A percentile compares a stretch with the other conserved stretches of the same genome.
phyloP scores from a whole-genome alignment of 495 filamentous ascomycete species.

The Daldinia concentrica region DNA sequence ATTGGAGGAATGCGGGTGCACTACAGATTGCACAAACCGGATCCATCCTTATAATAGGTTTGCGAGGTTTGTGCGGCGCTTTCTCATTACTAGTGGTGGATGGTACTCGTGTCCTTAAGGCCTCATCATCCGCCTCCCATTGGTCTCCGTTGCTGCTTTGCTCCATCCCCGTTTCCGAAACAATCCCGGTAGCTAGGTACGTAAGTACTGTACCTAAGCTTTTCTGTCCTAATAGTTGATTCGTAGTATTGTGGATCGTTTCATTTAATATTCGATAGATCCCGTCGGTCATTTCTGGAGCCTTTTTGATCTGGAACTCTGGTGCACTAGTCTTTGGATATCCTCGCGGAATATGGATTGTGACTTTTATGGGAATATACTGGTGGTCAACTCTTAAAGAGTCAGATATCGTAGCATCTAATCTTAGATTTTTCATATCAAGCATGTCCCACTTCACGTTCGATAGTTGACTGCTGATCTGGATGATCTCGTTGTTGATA shows the following conservation, averaged over 20 bases:
- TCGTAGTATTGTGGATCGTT: neutral
- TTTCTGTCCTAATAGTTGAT: no score
- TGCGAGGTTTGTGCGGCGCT: neutral
- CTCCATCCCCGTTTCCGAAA: no score
- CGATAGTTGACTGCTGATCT: neutral
- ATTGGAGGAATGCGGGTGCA: neutral
- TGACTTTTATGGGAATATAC: neutral
- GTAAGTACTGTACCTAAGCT: neutral
- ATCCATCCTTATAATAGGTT: neutral
- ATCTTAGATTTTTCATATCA: neutral
- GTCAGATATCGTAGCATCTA: neutral
- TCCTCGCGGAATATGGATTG: neutral
- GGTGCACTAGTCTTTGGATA: neutral
- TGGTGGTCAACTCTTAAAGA: neutral
- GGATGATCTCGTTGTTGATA: neutral
- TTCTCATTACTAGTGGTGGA: no score
- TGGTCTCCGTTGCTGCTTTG: no score
- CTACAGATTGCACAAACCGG: neutral
- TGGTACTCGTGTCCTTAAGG: no score
- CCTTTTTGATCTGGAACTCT: neutral
- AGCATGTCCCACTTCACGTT: neutral
- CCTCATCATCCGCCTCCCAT: no score
- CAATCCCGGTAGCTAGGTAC: neutral
- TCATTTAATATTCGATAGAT: neutral
- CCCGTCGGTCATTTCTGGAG: neutral